These are phyloP conservation scores for Fraxinus xanthoxyloides DNA, from an alignment of 305 asterid genomes.

Conservation along the genomic window DNA sequence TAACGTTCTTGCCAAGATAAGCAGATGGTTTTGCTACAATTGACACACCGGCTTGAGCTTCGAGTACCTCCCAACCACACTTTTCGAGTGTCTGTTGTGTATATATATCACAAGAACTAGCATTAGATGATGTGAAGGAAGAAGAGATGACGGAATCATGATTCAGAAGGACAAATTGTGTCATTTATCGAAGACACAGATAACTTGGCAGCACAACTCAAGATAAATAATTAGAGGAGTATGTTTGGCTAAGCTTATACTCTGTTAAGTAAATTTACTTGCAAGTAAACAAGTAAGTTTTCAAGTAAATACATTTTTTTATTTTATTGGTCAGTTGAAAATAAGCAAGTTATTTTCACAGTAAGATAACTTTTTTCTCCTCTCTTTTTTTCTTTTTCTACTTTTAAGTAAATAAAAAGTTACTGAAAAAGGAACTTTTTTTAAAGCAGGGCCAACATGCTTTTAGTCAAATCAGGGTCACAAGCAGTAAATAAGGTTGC, in stretches of 20 bases:
- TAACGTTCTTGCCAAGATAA: constrained; percentile 64
- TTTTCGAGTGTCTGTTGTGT: constrained; percentile 57
- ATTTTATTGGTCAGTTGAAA: not conserved
- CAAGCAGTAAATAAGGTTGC: not conserved
- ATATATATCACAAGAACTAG: constrained; percentile 17
- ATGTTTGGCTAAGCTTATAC: not conserved
- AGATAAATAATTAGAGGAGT: not conserved
- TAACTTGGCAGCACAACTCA: not conserved
- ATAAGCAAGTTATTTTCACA: not conserved
- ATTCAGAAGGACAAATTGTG: not conserved
- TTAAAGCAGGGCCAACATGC: not conserved
- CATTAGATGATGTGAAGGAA: constrained; percentile 2
- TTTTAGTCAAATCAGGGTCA: not conserved
- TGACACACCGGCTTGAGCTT: constrained; percentile 77
- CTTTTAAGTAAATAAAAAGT: not conserved
- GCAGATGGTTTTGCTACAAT: constrained; percentile 78
- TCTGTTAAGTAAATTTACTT: not conserved
- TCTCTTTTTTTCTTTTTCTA: not conserved
- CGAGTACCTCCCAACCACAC: constrained; percentile 87
- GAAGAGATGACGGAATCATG: not conserved
- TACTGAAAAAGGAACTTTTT: not conserved
- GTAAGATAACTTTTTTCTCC: not conserved
- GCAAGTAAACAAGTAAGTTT: not conserved
- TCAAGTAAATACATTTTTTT: not conserved
- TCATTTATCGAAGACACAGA: not conserved